Evolutionary conservation across 768 basidiomycete genomes (phyloP), one percentile per base, ranked within the genome.

Genomic region (Suillus lakei): DNA sequence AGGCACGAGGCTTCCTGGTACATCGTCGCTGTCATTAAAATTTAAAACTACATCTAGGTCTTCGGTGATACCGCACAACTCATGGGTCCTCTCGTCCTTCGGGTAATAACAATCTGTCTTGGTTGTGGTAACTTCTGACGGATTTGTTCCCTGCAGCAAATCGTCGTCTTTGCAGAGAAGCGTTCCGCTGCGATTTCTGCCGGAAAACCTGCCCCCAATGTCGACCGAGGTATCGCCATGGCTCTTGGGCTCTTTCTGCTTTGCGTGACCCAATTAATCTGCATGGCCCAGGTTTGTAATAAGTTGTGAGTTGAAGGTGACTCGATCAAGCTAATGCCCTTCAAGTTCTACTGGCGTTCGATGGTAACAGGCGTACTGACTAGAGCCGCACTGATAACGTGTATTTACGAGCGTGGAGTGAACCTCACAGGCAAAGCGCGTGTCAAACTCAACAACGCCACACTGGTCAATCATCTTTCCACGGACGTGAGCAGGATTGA

Each of bases 401-500:
- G 86, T 0, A 84, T 93, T n/a, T 94, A 92, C 77, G 86, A 88
- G 69, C 87, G 91, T 60, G 86, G 86, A 4, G 82, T 93, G 44
- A 78, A 79, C 34, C 79, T 95, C 38, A 88, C 88, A 3, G 88
- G 87, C 5, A 89, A 88, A 74, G 84, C 89, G 15, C 82, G 91
- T 56, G 85, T 85, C n/a, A 80, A 81, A 36, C 81, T 90, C 58
- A 83, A 88, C 2, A 93, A 91, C 70, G 80, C 84, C 34, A 82
- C 82, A 65, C 78, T 90, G 23, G 81, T 88, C 23, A 88, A 87
- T 68, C 86, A 87, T 68, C 83, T 89, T 58, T 84, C 84, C 10
- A 88, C 88, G 13, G 91, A 92, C 78, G 87, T 91, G 66, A 86
- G 84, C 71, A 80, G 86, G 48, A 79, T 88, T 50, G 86, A 88